phyloP scores from a whole-genome alignment of 2,329 filamentous ascomycete genomes.

The Emmonsiellopsis sp. region DNA sequence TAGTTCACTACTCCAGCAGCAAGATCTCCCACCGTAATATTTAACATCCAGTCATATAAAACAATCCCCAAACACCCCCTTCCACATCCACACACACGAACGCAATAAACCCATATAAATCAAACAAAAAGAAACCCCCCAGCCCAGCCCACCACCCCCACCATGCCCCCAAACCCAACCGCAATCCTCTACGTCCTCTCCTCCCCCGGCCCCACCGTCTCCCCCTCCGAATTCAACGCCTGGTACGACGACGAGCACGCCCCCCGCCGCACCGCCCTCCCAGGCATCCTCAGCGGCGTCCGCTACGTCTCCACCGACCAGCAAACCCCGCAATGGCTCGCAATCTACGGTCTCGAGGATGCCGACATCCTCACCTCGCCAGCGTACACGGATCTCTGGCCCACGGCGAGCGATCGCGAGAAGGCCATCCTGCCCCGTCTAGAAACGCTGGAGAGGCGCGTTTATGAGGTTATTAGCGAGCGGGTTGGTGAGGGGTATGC shows the following conservation, averaged over 20 bases:
- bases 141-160: no score
- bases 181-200: not conserved
- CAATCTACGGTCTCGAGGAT: conserved; percentile 69
- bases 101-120: no score
- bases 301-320: conserved; percentile 65
- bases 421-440: conserved; percentile 54
- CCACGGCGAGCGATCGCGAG: conserved; percentile 49
- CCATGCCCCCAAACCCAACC: not conserved
- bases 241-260: conserved; percentile 95
- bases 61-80: no score
- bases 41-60: no score
- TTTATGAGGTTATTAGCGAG: conserved; percentile 55
- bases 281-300: conserved; percentile 66
- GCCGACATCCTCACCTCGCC: conserved; percentile 61
- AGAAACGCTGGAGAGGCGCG: conserved; percentile 54
- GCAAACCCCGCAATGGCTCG: conserved; percentile 57
- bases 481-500: conserved; percentile 48
- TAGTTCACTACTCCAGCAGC: no score
- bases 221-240: conserved; percentile 67
- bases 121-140: no score
- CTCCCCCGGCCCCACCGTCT: not conserved
- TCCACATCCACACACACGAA: no score
- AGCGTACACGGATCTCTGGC: conserved; percentile 50
- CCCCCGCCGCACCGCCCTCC: conserved; percentile 66
- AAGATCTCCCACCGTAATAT: no score